Percentiles rank a stretch among this genome's conserved stretches.
Evolutionary conservation across 352 stramenopile species (phyloP).

Genomic region (Phytophthora pisi): DNA sequence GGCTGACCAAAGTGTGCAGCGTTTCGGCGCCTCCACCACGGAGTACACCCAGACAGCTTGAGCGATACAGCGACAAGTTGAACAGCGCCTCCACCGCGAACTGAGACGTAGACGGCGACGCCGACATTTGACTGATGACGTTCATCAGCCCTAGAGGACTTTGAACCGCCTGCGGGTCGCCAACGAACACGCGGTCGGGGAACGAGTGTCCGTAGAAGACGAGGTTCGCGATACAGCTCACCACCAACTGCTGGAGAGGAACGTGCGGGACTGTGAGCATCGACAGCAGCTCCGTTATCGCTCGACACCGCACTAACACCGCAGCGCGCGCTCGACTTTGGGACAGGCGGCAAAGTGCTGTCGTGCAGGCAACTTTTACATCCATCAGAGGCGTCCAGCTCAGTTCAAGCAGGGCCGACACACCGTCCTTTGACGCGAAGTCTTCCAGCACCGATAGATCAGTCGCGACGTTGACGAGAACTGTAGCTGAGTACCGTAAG

Average conservation of each 20-base stretch:
- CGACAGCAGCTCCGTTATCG: slow-evolving; percentile 70
- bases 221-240: slow-evolving; percentile 78
- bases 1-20: slow-evolving; percentile 49
- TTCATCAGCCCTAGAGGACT: slow-evolving; percentile 71
- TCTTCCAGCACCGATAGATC: slow-evolving; percentile 43
- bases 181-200: slow-evolving; percentile 75
- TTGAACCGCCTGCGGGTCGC: slow-evolving; percentile 69
- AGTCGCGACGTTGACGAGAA: slow-evolving; percentile 68
- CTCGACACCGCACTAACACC: slow-evolving; percentile 41
- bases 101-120: slow-evolving; percentile 37
- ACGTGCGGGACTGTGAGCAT: slow-evolving; percentile 67
- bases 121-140: slow-evolving; percentile 62
- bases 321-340: slow-evolving; percentile 40
- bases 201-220: slow-evolving; percentile 67
- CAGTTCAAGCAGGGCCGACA: slow-evolving; percentile 69
- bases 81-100: slow-evolving; percentile 74
- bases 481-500: slow-evolving; percentile 65
- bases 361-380: slow-evolving; percentile 73
- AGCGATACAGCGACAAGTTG: slow-evolving; percentile 71
- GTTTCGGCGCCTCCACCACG: slow-evolving; percentile 69
- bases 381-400: slow-evolving; percentile 69
- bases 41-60: slow-evolving; percentile 55
- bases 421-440: slow-evolving; percentile 60
- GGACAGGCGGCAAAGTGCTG: slow-evolving; percentile 68
- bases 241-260: slow-evolving; percentile 60